A percentile compares a stretch with the other conserved stretches of the same genome.
These are phyloP conservation scores for Botryotinia convoluta DNA, from an alignment of 2,329 filamentous ascomycete species.

Conservation along the genomic window DNA sequence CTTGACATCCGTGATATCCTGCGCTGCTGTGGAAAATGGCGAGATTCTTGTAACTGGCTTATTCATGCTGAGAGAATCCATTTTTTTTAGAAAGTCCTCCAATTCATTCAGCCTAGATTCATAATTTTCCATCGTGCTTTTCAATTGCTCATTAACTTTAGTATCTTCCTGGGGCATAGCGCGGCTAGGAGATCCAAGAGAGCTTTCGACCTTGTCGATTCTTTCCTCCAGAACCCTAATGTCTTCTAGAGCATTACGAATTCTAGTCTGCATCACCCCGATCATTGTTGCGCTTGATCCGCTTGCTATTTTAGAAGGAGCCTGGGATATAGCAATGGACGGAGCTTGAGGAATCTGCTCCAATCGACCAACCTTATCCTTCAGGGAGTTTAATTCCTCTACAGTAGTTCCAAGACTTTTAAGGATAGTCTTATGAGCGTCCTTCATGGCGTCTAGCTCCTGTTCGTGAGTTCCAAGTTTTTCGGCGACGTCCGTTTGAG, in stretches of 20 bases:
- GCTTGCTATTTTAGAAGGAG: neutral
- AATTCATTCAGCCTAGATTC: constrained; percentile 2
- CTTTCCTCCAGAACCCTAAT: neutral
- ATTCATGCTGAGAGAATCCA: neutral
- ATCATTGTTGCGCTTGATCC: constrained; percentile 1
- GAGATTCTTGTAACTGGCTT: neutral
- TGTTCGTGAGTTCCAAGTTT: neutral
- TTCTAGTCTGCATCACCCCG: neutral
- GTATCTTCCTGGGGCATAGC: neutral
- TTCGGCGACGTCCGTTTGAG: neutral
- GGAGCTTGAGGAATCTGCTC: neutral
- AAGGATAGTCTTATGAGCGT: neutral
- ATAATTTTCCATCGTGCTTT: neutral
- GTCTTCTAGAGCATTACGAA: neutral
- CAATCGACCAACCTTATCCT: neutral
- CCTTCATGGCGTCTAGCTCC: neutral
- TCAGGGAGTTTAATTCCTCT: neutral
- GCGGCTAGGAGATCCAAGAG: neutral
- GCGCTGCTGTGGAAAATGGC: constrained; percentile 1
- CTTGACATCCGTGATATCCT: constrained; percentile 3
- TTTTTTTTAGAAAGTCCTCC: constrained; percentile 1
- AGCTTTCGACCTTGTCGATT: neutral
- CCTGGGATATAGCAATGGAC: neutral
- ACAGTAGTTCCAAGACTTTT: neutral
- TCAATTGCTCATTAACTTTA: neutral